phyloP scores from a whole-genome alignment of 2,329 filamentous ascomycete genomes.

The Hortaea werneckii region DNA sequence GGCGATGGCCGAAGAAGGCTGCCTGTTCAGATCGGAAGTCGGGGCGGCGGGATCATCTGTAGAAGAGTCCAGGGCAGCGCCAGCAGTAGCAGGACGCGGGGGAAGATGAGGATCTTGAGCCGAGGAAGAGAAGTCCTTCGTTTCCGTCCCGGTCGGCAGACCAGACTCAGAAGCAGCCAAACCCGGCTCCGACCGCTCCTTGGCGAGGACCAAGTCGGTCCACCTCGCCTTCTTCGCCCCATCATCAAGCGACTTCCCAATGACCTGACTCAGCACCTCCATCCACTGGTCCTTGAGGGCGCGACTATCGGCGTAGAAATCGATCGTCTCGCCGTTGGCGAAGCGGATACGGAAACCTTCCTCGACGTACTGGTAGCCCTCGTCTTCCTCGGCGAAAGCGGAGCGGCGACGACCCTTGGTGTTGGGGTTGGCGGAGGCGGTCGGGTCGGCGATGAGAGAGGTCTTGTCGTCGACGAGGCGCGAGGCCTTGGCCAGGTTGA shows the following conservation, averaged over 20 bases:
- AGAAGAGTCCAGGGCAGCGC: neutral
- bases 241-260: slow-evolving; percentile 44
- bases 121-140: neutral
- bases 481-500: slow-evolving; percentile 87
- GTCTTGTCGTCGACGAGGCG: slow-evolving; percentile 89
- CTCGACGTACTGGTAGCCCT: slow-evolving; percentile 99
- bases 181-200: slow-evolving; percentile 23
- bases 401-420: slow-evolving; percentile 66
- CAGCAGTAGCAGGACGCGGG: neutral
- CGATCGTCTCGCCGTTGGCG: slow-evolving; percentile 94
- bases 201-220: slow-evolving; percentile 50
- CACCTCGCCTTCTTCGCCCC: slow-evolving; percentile 42
- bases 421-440: slow-evolving; percentile 55
- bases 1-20: neutral
- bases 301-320: slow-evolving; percentile 89
- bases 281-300: slow-evolving; percentile 92
- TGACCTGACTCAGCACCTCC: slow-evolving; percentile 66
- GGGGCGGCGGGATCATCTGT: slow-evolving; percentile 8
- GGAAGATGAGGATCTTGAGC: no score
- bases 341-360: slow-evolving; percentile 98
- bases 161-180: neutral
- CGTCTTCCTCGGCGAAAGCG: slow-evolving; percentile 94
- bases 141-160: slow-evolving; percentile 7
- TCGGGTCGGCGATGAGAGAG: slow-evolving; percentile 69
- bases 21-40: no score